phyloP scores from a whole-genome alignment of 2,329 filamentous ascomycete species.

The Fulvia fulva region DNA sequence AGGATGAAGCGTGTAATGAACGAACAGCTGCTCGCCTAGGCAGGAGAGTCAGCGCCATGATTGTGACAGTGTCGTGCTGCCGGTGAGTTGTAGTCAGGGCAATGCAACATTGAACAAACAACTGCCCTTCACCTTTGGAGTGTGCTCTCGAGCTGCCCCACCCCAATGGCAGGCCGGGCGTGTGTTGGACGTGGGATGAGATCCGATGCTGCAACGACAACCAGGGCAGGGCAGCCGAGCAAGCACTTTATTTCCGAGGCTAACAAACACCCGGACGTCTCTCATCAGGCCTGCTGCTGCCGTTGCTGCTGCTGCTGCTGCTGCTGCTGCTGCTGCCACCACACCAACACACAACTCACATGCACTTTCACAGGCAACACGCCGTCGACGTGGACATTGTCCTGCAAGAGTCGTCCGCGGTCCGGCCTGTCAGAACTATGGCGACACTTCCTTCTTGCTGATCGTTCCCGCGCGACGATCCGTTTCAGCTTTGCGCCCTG shows the following conservation, averaged over 20 bases:
- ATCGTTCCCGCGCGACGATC: not conserved
- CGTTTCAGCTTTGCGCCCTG: not conserved
- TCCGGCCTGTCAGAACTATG: too few species aligned
- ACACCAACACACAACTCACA: too few species aligned
- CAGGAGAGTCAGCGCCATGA: constrained; percentile 27
- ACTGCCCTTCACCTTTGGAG: not conserved
- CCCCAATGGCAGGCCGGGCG: not conserved
- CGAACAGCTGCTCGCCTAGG: constrained; percentile 21
- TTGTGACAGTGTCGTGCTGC: not conserved
- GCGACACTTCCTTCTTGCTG: not conserved
- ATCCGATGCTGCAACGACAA: too few species aligned
- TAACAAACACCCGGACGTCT: too few species aligned
- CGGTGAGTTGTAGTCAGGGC: not conserved
- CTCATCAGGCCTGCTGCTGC: too few species aligned
- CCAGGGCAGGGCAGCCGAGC: too few species aligned
- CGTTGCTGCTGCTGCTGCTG: too few species aligned
- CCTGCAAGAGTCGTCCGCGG: too few species aligned
- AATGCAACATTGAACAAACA: not conserved
- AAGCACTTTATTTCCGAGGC: too few species aligned
- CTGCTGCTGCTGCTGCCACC: too few species aligned
- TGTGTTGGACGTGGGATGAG: not conserved
- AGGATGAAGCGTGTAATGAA: constrained; percentile 14
- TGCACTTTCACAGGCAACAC: too few species aligned
- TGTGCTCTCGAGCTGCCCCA: not conserved
- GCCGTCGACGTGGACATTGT: too few species aligned